A percentile compares a stretch with the other conserved stretches of the same genome.
phyloP scores from a whole-genome alignment of 306 rosid genomes.

The Trifolium subterraneum region DNA sequence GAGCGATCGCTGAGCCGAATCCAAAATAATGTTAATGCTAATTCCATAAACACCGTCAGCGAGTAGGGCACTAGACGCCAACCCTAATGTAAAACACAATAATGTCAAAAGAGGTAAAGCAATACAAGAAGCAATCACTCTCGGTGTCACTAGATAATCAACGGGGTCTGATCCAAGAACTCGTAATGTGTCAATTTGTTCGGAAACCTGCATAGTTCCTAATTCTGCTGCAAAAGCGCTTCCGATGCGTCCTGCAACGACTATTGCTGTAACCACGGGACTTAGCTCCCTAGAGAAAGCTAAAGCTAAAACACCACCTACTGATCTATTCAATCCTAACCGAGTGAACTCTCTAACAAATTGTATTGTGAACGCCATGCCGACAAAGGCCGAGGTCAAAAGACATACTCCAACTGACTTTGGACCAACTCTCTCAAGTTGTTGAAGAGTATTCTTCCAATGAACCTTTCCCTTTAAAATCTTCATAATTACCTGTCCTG shows the following conservation, averaged over 20 bases:
- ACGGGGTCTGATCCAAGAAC: constrained; percentile 91
- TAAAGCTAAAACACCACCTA: constrained; percentile 94
- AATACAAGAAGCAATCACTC: constrained; percentile 78
- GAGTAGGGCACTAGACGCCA: constrained; percentile 93
- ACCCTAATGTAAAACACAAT: constrained; percentile 79
- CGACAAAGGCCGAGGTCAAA: constrained; percentile 91
- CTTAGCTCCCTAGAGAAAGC: constrained; percentile 98
- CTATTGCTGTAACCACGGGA: constrained; percentile 91
- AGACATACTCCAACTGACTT: constrained; percentile 92
- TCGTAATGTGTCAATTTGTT: constrained; percentile 91
- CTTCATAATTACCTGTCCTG: constrained; percentile 86
- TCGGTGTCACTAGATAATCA: constrained; percentile 88
- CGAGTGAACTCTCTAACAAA: constrained; percentile 94
- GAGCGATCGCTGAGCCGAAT: constrained; percentile 85
- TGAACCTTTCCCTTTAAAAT: constrained; percentile 77
- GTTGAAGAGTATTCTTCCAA: constrained; percentile 90
- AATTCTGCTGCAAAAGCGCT: constrained; percentile 97
- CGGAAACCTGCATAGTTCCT: constrained; percentile 99
- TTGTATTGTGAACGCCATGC: constrained; percentile 96
- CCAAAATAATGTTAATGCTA: constrained; percentile 88
- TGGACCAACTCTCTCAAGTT: constrained; percentile 92
- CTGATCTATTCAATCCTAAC: constrained; percentile 85
- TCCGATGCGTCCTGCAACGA: constrained; percentile 94
- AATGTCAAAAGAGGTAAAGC: constrained; percentile 89
- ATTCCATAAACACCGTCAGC: constrained; percentile 86